Percentiles rank a stretch among this genome's conserved stretches.
phyloP scores from a whole-genome alignment of 2,329 filamentous ascomycete species.

The Alternaria brassicicola region DNA sequence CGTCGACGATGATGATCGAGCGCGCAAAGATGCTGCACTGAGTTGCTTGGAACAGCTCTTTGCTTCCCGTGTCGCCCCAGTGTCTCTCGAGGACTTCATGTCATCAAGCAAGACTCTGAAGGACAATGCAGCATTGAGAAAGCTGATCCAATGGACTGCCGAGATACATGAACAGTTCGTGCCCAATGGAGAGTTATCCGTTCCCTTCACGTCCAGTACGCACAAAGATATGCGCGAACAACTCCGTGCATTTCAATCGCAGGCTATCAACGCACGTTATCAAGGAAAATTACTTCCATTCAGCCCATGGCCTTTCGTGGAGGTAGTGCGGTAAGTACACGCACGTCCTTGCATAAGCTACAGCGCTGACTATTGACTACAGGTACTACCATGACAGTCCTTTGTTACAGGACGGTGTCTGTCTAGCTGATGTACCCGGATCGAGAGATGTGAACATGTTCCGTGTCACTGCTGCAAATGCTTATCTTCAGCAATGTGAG shows the following conservation, averaged over 20 bases:
- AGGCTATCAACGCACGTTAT: slow-evolving; percentile 11
- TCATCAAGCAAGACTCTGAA: slow-evolving; percentile 1
- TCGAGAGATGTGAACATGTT: slow-evolving; percentile 18
- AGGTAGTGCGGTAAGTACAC: slow-evolving; percentile 8
- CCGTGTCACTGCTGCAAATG: slow-evolving; percentile 14
- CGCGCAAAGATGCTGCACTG: slow-evolving; percentile 1
- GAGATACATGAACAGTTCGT: slow-evolving; percentile 13
- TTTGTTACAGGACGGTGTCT: slow-evolving; percentile 1
- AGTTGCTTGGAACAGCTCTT: slow-evolving; percentile 11
- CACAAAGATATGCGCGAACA: slow-evolving; percentile 14
- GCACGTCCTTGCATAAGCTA: not conserved
- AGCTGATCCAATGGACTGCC: slow-evolving; percentile 19
- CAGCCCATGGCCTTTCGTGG: slow-evolving; percentile 33
- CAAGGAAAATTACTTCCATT: slow-evolving; percentile 16
- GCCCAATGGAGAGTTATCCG: not conserved
- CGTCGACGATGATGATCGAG: slow-evolving; percentile 6
- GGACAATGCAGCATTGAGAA: not conserved
- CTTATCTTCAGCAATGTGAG: slow-evolving; percentile 25
- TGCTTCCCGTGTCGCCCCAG: slow-evolving; percentile 2
- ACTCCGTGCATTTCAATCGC: slow-evolving; percentile 20
- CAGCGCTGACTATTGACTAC: not conserved
- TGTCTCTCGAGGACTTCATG: slow-evolving; percentile 15
- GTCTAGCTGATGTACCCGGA: slow-evolving; percentile 25
- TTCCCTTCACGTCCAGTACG: slow-evolving; percentile 10
- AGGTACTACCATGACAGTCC: slow-evolving; percentile 3